phyloP scores from a whole-genome alignment of 192 early-diverging fungal genomes.

The Chytriomyces confervae region DNA sequence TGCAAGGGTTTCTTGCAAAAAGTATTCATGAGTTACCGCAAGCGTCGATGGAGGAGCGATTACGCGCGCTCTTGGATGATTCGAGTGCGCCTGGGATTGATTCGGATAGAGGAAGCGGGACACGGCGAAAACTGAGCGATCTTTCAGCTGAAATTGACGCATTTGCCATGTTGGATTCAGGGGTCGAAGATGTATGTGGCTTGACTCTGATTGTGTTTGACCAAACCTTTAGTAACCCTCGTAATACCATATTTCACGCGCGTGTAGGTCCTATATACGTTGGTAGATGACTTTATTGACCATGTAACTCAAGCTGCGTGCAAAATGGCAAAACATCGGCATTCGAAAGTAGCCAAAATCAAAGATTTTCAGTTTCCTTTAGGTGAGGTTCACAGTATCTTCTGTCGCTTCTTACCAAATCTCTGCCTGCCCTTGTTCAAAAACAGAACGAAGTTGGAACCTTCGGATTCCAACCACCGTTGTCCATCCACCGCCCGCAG shows the following conservation, averaged over 20 bases:
- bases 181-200: constrained; percentile 77
- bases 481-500: constrained; percentile 29
- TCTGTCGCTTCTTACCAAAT: constrained; percentile 2
- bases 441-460: constrained; percentile 83
- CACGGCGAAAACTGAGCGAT: constrained; percentile 82
- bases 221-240: no score
- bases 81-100: neutral
- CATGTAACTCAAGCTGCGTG: constrained; percentile 82
- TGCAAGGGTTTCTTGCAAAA: constrained; percentile 9
- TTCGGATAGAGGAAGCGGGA: constrained; percentile 8
- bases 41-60: constrained; percentile 1
- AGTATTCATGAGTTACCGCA: neutral
- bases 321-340: constrained; percentile 82
- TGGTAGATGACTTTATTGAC: constrained; percentile 88
- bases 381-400: constrained; percentile 45
- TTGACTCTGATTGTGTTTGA: constrained; percentile 21
- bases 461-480: constrained; percentile 73
- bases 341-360: constrained; percentile 77
- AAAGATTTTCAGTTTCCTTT: constrained; percentile 87
- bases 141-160: constrained; percentile 85
- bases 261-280: constrained; percentile 74
- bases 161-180: constrained; percentile 75
- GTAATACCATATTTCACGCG: no score
- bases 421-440: neutral
- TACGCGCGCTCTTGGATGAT: constrained; percentile 3